Percentiles rank a stretch among this genome's conserved stretches.
These are phyloP conservation scores for Cyclotella sp. DNA, from an alignment of 108 stramenopile species.

Conservation along the genomic window DNA sequence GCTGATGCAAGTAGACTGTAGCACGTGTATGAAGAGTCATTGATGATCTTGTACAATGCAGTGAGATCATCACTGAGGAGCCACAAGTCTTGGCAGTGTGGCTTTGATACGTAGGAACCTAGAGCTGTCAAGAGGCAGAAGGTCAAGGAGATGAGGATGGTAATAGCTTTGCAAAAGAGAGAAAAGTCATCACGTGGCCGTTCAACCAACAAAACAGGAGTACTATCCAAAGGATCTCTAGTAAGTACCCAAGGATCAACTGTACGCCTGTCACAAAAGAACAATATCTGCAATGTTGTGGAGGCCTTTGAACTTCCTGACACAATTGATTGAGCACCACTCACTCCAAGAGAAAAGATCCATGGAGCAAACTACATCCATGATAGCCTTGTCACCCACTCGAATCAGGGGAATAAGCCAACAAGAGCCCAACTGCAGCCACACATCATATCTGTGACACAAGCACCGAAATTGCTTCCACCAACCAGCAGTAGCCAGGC, in stretches of 20 bases:
- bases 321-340: background rate
- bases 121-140: background rate
- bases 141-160: background rate
- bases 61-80: background rate
- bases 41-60: background rate
- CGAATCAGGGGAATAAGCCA: background rate
- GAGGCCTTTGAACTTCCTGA: conserved; percentile 3
- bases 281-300: background rate
- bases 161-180: background rate
- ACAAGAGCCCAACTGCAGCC: background rate
- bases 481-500: background rate
- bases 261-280: background rate
- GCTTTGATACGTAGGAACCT: background rate
- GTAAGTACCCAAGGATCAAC: conserved; percentile 5
- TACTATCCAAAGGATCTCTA: background rate
- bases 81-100: background rate
- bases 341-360: background rate
- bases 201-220: background rate
- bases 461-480: conserved; percentile 10
- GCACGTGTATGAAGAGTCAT: background rate
- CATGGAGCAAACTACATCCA: background rate
- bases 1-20: background rate
- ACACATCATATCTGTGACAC: background rate
- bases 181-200: background rate
- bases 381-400: background rate